These are phyloP conservation scores for Corrigiola litoralis DNA, from an alignment of 179 eudicot genomes.

Conservation along the genomic window DNA sequence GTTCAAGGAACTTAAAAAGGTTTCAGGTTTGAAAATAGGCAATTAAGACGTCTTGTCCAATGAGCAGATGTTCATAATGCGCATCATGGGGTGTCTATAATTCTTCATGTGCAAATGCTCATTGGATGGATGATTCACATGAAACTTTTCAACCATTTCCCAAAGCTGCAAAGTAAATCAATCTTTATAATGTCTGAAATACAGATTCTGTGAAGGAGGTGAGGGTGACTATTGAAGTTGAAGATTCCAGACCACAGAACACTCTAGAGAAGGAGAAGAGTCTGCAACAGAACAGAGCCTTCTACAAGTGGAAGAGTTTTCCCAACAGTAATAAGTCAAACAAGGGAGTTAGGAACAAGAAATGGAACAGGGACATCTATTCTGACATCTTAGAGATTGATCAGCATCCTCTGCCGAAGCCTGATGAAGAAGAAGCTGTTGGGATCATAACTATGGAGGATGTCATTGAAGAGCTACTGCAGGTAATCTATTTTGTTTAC, in stretches of 20 bases:
- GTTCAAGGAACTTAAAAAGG: background rate
- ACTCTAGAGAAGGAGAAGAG: constrained; percentile 39
- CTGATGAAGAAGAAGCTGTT: constrained; percentile 83
- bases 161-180: background rate
- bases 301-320: constrained; percentile 78
- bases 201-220: constrained; percentile 47
- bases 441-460: constrained; percentile 95
- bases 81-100: background rate
- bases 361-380: constrained; percentile 70
- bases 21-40: background rate
- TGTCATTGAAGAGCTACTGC: constrained; percentile 92
- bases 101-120: background rate
- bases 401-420: constrained; percentile 61
- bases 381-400: constrained; percentile 75
- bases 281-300: constrained; percentile 38
- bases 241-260: constrained; percentile 32
- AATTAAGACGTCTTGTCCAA: background rate
- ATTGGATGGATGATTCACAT: background rate
- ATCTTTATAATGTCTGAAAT: background rate
- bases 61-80: background rate
- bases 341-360: constrained; percentile 55
- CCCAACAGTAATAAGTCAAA: constrained; percentile 60
- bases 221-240: constrained; percentile 55
- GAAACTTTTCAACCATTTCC: background rate
- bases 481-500: constrained; percentile 38